Evolutionary conservation across 768 basidiomycete genomes (phyloP), one percentile per base, ranked within the genome.

Genomic region (Lactarius tabidus): DNA sequence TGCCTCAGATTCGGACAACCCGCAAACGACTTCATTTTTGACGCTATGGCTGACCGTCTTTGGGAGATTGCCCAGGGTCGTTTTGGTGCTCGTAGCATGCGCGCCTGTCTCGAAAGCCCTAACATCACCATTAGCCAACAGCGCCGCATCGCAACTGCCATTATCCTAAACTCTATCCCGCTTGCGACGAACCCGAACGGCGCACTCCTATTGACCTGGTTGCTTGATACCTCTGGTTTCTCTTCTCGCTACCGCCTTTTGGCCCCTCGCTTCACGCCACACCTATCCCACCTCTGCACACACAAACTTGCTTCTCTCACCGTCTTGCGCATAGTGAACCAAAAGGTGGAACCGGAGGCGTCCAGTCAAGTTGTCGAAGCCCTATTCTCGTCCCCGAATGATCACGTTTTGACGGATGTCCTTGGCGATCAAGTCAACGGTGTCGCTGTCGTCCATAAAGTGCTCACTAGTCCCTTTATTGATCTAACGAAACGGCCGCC

Each of bases 41-140:
- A 98, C 74, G 94, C 93, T 33, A 98, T 98, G 81, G 89, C 92
- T 54, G 96, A 98, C 75, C 91, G 97, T 45, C 90, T 97, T 79
- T 98, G 97, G 94, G 97, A 98, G 78, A 83, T 99, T 60, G 96
- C 95, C 0, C 96, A 98, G 78, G 96, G 96, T 28, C 88, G 97
- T 38, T 99, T 97, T 72, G 97, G 97, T 60, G 97, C 97, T 54
- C 89, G 97, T 57, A 95, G 95, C 73, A 96, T 98, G 90, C 85
- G 96, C 68, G 95, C 97, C 14, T 97, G 95, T 74, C 82, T 98
- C 23, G 97, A 98, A 76, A 95, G 88, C 74, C 86, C 90, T 38
- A 86, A 90, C 72, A 90, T 96, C 52, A 93, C 84, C 28, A 69
- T 90, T 64, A 93, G 88, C 73, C 95, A 98, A 74, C 91, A 94